phyloP scores from a whole-genome alignment of 2,329 filamentous ascomycete genomes.

The Cladophialophora carrionii region DNA sequence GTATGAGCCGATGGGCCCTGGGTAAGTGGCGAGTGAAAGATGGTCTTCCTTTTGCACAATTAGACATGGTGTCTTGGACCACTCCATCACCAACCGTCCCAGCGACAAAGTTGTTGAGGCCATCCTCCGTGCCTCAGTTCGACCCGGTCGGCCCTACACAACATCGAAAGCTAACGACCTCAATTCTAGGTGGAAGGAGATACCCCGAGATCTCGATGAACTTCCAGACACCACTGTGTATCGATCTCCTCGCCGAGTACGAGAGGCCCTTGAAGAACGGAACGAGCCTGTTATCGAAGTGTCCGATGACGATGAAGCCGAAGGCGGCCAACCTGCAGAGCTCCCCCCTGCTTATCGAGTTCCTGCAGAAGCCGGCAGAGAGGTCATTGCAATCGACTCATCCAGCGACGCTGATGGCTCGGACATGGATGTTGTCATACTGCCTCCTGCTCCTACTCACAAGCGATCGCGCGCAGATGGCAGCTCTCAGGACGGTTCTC shows the following conservation, averaged over 20 bases:
- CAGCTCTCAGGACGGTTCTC: constrained; percentile 1
- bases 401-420: constrained; percentile 13
- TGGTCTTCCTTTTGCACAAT: background rate
- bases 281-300: constrained; percentile 10
- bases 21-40: constrained; percentile 6
- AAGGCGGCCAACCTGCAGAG: background rate
- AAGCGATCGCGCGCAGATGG: constrained; percentile 10
- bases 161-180: background rate
- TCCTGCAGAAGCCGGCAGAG: background rate
- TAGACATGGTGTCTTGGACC: background rate
- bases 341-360: background rate
- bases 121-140: background rate
- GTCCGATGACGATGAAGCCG: constrained; percentile 21
- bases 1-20: constrained; percentile 13
- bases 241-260: constrained; percentile 4
- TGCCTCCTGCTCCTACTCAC: background rate
- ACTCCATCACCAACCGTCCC: background rate
- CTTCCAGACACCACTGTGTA: constrained; percentile 4
- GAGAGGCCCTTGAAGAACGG: background rate
- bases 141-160: background rate
- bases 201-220: constrained; percentile 1
- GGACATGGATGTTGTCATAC: constrained; percentile 7
- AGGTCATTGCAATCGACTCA: background rate
- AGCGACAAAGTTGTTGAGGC: background rate
- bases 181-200: background rate